These are phyloP conservation scores for Pythium apleroticum DNA, from an alignment of 352 stramenopile genomes.

Conservation along the genomic window DNA sequence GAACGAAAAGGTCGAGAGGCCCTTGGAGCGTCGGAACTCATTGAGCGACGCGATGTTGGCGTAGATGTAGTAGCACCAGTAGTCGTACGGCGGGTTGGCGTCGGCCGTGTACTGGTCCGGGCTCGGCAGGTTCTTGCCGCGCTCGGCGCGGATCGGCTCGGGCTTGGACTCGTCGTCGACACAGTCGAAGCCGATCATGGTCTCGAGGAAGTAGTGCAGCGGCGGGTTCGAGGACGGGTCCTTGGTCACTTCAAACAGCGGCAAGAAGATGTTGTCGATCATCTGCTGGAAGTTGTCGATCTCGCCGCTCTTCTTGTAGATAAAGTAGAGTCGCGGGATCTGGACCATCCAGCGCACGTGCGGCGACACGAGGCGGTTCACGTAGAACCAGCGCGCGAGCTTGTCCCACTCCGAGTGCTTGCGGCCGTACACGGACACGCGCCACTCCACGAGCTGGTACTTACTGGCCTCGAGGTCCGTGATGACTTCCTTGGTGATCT, in stretches of 20 bases:
- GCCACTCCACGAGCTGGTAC: slow-evolving; percentile 95
- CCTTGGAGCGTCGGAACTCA: slow-evolving; percentile 87
- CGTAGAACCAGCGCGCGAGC: slow-evolving; percentile 96
- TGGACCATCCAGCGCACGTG: slow-evolving; percentile 99
- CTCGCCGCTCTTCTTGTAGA: slow-evolving; percentile 94
- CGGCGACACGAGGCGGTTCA: slow-evolving; percentile 87
- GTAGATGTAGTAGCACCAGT: slow-evolving; percentile 97
- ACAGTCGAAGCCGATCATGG: slow-evolving; percentile 97
- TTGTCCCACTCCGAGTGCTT: slow-evolving; percentile 96
- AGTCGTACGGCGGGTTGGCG: slow-evolving; percentile 92
- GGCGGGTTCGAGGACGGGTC: slow-evolving; percentile 92
- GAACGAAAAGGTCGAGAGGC: slow-evolving; percentile 94
- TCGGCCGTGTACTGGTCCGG: slow-evolving; percentile 89
- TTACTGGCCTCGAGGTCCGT: slow-evolving; percentile 88
- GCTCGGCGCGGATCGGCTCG: slow-evolving; percentile 82
- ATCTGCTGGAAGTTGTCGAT: slow-evolving; percentile 97
- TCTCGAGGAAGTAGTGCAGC: slow-evolving; percentile 92
- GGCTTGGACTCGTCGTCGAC: slow-evolving; percentile 98
- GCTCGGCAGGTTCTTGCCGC: slow-evolving; percentile 69
- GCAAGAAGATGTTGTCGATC: slow-evolving; percentile 98
- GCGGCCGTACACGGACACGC: slow-evolving; percentile 93
- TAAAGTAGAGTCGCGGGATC: slow-evolving; percentile 95
- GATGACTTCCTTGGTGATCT: slow-evolving; percentile 95
- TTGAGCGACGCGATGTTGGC: slow-evolving; percentile 98
- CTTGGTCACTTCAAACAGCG: slow-evolving; percentile 97